phyloP scores from a whole-genome alignment of 78 protist genomes.

The Salpingoeca rosetta region DNA sequence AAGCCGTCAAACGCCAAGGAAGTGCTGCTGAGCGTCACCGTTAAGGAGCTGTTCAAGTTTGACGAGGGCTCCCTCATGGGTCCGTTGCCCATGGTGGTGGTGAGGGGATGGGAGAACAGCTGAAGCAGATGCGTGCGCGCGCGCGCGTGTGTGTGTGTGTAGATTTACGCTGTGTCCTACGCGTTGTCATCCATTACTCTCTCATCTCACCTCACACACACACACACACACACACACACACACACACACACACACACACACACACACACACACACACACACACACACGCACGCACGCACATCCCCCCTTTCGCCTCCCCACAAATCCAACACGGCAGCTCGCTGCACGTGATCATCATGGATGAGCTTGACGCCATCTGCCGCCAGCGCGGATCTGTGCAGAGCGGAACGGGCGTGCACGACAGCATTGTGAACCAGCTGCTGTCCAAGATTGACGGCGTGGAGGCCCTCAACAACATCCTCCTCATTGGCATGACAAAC shows the following conservation, averaged over 20 bases:
- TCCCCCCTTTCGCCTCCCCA: neutral
- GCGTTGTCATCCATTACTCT: neutral
- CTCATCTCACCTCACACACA: neutral
- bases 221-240: too few relatives aligned
- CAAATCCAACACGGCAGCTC: neutral
- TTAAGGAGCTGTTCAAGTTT: neutral
- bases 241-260: too few relatives aligned
- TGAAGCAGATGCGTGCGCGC: too few relatives aligned
- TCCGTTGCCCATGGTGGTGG: neutral
- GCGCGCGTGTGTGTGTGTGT: too few relatives aligned
- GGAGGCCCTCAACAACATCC: conserved; percentile 90
- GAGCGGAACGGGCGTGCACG: conserved; percentile 76
- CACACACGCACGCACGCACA: neutral
- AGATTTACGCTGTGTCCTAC: neutral
- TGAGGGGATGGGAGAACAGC: too few relatives aligned
- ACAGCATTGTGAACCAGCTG: conserved; percentile 96
- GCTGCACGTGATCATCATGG: conserved; percentile 96
- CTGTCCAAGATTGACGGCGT: conserved; percentile 98
- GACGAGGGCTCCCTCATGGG: neutral
- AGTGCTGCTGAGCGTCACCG: neutral
- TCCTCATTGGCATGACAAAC: conserved; percentile 98
- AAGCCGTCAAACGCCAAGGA: neutral
- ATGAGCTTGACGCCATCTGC: conserved; percentile 95
- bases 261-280: too few relatives aligned
- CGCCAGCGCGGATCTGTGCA: neutral